Conservation (phyloP, 371 early-diverging fungal species). For the Syncephalastrum monosporum region DNA sequence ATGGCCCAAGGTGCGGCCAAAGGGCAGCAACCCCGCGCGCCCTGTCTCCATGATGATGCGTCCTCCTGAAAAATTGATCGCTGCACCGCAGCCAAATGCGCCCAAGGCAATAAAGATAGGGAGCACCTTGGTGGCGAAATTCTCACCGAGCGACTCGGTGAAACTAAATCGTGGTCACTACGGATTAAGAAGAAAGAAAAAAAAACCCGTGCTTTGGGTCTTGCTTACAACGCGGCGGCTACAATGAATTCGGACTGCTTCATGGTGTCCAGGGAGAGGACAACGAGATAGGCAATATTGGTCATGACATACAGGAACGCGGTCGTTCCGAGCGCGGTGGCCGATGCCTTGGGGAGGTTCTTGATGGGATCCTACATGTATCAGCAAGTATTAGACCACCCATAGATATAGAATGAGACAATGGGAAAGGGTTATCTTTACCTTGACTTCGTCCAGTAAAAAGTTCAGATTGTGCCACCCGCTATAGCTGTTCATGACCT, state of each 20-base stretch:
- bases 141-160: constrained; percentile 33
- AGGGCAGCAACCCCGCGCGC: constrained; percentile 41
- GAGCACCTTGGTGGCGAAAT: constrained; percentile 32
- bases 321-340: constrained; percentile 26
- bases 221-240: constrained; percentile 41
- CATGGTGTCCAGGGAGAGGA: constrained; percentile 31
- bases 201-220: too few relatives aligned
- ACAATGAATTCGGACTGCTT: constrained; percentile 39
- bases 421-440: not conserved
- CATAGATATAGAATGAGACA: too few relatives aligned
- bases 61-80: constrained; percentile 29
- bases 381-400: not conserved
- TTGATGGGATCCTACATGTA: constrained; percentile 33
- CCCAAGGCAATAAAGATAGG: constrained; percentile 38
- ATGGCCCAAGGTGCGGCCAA: constrained; percentile 34
- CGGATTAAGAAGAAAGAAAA: too few relatives aligned
- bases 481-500: constrained; percentile 42
- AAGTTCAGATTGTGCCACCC: constrained; percentile 44
- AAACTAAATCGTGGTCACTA: constrained; percentile 14
- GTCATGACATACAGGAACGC: constrained; percentile 34
- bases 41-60: constrained; percentile 43
- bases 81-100: constrained; percentile 38
- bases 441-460: constrained; percentile 46
- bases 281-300: constrained; percentile 40
- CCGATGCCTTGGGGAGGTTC: constrained; percentile 37